phyloP scores from a whole-genome alignment of 371 early-diverging fungal species.

The Mortierella sp. region DNA sequence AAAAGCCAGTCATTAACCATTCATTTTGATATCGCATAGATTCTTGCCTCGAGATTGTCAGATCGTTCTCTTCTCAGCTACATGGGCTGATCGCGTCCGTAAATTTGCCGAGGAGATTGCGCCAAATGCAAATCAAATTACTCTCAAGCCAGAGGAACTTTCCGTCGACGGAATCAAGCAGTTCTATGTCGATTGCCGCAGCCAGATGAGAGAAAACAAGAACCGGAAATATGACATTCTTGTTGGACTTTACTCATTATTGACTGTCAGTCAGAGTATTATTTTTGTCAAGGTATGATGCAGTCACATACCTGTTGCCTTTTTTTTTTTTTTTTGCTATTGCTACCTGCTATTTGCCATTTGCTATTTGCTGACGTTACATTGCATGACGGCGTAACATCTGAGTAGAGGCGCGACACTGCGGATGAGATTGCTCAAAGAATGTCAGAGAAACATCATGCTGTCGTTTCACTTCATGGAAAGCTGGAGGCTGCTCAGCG shows the following conservation, averaged over 20 bases:
- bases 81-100: slow-evolving; percentile 89
- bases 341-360: not conserved
- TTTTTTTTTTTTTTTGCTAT: not conserved
- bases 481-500: slow-evolving; percentile 84
- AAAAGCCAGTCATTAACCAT: not conserved
- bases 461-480: slow-evolving; percentile 92
- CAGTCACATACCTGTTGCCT: not conserved
- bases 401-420: slow-evolving; percentile 73
- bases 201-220: slow-evolving; percentile 55
- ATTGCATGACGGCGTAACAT: not conserved
- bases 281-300: slow-evolving; percentile 89
- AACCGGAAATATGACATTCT: slow-evolving; percentile 89
- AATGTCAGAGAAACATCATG: slow-evolving; percentile 89
- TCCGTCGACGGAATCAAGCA: slow-evolving; percentile 97
- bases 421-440: slow-evolving; percentile 85
- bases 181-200: slow-evolving; percentile 94
- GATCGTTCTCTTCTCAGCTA: slow-evolving; percentile 96
- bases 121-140: slow-evolving; percentile 89
- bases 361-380: not conserved
- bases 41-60: slow-evolving; percentile 79
- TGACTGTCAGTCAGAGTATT: slow-evolving; percentile 97
- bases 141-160: slow-evolving; percentile 88
- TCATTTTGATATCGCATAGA: slow-evolving; percentile 40
- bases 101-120: slow-evolving; percentile 84
- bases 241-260: slow-evolving; percentile 86